A percentile compares a stretch with the other conserved stretches of the same genome.
Conservation (phyloP, 75 land plant genomes). For the Chamaecyparis obtusa region DNA sequence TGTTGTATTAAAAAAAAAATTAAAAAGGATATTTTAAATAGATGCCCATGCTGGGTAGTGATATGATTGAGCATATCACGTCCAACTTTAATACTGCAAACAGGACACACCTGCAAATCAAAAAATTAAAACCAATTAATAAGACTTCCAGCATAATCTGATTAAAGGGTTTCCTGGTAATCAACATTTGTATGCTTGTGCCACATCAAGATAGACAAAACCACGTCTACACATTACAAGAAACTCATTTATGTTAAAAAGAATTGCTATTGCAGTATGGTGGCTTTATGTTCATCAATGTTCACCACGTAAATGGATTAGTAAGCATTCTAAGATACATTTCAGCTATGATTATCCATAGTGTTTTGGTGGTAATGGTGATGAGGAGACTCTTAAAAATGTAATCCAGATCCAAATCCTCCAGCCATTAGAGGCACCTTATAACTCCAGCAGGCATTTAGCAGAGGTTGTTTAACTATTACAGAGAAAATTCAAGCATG, state of each 20-base stretch:
- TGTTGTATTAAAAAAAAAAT: not conserved
- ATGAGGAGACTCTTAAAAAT: not conserved
- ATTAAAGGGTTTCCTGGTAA: not conserved
- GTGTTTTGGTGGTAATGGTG: not conserved
- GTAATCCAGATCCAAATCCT: not conserved
- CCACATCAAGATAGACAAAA: not conserved
- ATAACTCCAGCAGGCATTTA: not conserved
- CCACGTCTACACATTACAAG: not conserved
- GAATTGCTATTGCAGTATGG: not conserved
- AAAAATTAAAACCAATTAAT: constrained; percentile 1
- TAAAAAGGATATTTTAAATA: constrained; percentile 60
- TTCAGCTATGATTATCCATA: not conserved
- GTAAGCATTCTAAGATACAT: not conserved
- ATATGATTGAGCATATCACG: constrained; percentile 84
- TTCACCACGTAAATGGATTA: not conserved
- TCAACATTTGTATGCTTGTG: not conserved
- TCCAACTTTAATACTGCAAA: constrained; percentile 74
- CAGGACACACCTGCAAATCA: constrained; percentile 77
- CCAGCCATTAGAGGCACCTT: not conserved
- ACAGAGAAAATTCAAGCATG: not conserved
- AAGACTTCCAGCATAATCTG: not conserved
- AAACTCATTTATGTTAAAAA: not conserved
- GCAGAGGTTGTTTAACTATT: not conserved
- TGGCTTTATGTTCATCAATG: not conserved
- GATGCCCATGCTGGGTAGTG: constrained; percentile 78